Evolutionary conservation across 768 basidiomycete genomes (phyloP).

Genomic region (Suillus discolor): DNA sequence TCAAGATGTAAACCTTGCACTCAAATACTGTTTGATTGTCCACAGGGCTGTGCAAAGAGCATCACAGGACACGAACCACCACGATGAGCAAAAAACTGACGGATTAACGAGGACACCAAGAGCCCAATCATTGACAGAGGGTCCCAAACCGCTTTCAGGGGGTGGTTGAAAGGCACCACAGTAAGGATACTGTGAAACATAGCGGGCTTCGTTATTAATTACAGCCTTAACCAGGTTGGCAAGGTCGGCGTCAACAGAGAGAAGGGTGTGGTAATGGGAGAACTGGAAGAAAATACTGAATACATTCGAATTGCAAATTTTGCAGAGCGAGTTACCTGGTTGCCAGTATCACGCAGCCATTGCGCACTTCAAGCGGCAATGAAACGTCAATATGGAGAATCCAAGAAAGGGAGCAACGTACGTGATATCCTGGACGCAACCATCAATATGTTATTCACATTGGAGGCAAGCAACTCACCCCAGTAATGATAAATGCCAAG

Average conservation of each 20-base stretch:
- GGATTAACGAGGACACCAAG: conserved; percentile 73
- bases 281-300: conserved; percentile 45
- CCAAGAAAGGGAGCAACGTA: conserved; percentile 35
- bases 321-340: conserved; percentile 51
- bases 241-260: conserved; percentile 58
- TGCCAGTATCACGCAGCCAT: conserved; percentile 83
- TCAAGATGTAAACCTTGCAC: conserved; percentile 60
- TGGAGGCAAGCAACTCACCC: conserved; percentile 44
- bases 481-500: conserved; percentile 80
- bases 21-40: conserved; percentile 74
- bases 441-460: conserved; percentile 9
- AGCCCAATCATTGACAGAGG: conserved; percentile 70
- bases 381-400: conserved; percentile 13
- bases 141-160: conserved; percentile 66
- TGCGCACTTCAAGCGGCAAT: conserved; percentile 55
- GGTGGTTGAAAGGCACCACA: conserved; percentile 85
- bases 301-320: not conserved
- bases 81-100: conserved; percentile 41
- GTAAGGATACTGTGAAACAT: conserved; percentile 73
- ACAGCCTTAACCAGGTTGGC: conserved; percentile 75
- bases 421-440: conserved; percentile 70
- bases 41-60: conserved; percentile 50
- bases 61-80: not conserved
- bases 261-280: conserved; percentile 65
- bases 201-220: conserved; percentile 78